Percentiles rank a stretch among this genome's conserved stretches.
Evolutionary conservation across 2,329 filamentous ascomycete species (phyloP).

Genomic region (Clonostachys rosea): DNA sequence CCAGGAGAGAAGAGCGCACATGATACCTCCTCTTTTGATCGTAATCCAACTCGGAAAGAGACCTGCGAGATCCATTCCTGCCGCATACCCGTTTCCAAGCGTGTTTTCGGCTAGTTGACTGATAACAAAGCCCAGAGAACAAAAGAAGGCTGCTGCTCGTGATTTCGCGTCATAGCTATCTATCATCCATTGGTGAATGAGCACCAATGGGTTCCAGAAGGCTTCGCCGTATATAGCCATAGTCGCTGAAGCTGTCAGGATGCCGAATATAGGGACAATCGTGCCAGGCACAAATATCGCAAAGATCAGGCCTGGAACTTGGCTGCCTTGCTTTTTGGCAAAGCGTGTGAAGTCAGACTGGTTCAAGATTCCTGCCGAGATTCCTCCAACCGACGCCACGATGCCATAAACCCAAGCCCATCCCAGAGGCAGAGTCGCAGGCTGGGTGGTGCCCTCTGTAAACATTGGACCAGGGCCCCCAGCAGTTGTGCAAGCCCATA

Average conservation of each 20-base stretch:
- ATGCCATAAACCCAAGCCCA: slow-evolving; percentile 4
- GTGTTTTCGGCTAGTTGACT: slow-evolving; percentile 47
- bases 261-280: slow-evolving; percentile 38
- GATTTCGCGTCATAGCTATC: too few relatives aligned
- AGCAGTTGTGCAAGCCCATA: too few relatives aligned
- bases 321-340: slow-evolving; percentile 6
- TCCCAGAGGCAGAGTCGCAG: slow-evolving; percentile 7
- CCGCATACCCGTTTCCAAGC: slow-evolving; percentile 44
- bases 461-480: too few relatives aligned
- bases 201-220: too few relatives aligned
- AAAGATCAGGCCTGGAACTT: slow-evolving; percentile 8
- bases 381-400: slow-evolving; percentile 11
- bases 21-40: slow-evolving; percentile 21
- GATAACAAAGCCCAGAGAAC: slow-evolving; percentile 20
- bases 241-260: neutral
- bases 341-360: slow-evolving; percentile 12
- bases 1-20: slow-evolving; percentile 21
- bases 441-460: too few relatives aligned
- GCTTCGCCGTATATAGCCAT: too few relatives aligned
- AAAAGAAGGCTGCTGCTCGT: slow-evolving; percentile 21
- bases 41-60: slow-evolving; percentile 36
- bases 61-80: slow-evolving; percentile 47
- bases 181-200: too few relatives aligned
- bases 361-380: slow-evolving; percentile 10
- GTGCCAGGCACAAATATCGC: slow-evolving; percentile 7